A percentile compares a stretch with the other conserved stretches of the same genome.
Conservation (phyloP, 371 early-diverging fungal species). For the Syncephalastrum sp. region DNA sequence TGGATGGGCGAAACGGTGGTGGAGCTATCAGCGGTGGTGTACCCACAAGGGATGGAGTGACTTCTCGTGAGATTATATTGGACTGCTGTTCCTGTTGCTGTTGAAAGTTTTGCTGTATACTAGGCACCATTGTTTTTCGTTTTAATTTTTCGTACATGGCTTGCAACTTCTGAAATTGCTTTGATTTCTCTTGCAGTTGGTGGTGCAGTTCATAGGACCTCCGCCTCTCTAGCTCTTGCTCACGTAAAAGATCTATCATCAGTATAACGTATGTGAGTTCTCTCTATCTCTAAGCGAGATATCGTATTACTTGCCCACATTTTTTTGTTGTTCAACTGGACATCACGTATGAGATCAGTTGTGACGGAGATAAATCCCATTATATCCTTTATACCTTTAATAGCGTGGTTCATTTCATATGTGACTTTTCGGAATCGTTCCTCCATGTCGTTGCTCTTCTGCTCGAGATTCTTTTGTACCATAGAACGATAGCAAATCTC, state of each 20-base stretch:
- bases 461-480: constrained; percentile 50
- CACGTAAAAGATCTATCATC: constrained; percentile 32
- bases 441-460: constrained; percentile 46
- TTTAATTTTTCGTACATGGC: constrained; percentile 61
- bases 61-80: too few relatives aligned
- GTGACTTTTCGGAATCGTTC: constrained; percentile 46
- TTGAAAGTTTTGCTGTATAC: constrained; percentile 18
- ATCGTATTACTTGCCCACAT: constrained; percentile 10
- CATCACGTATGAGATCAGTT: constrained; percentile 1
- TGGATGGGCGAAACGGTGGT: too few relatives aligned
- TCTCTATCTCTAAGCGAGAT: constrained; percentile 15
- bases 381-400: constrained; percentile 40
- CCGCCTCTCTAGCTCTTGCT: constrained; percentile 58
- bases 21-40: too few relatives aligned
- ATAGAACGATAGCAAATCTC: constrained; percentile 63
- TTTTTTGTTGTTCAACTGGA: constrained; percentile 17
- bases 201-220: constrained; percentile 49
- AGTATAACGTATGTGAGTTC: not conserved
- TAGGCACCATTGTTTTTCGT: constrained; percentile 41
- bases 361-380: not conserved
- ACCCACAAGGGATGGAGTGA: too few relatives aligned
- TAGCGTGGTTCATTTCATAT: constrained; percentile 51
- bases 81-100: constrained; percentile 4
- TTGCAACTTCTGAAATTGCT: constrained; percentile 71
- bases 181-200: constrained; percentile 61